Percentiles rank a stretch among this genome's conserved stretches.
phyloP scores from a whole-genome alignment of 306 rosid genomes.

The Mimosa pudica region DNA sequence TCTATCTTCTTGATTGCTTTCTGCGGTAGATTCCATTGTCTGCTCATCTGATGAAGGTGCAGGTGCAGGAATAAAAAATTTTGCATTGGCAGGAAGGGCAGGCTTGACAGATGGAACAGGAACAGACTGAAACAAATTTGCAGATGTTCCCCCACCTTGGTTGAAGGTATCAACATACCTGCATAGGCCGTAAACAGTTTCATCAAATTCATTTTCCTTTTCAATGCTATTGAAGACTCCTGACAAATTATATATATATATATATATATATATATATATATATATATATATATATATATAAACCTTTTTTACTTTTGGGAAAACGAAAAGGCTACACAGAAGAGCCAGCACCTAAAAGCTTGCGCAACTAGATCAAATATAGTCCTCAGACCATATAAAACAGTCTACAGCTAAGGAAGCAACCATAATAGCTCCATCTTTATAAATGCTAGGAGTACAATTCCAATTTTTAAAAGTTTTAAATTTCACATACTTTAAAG shows the following conservation, averaged over 20 bases:
- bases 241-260: slow-evolving; percentile 9
- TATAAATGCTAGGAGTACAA: not conserved
- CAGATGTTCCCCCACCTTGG: slow-evolving; percentile 69
- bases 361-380: slow-evolving; percentile 3
- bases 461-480: slow-evolving; percentile 6
- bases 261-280: too few relatives aligned
- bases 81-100: slow-evolving; percentile 60
- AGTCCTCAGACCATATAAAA: slow-evolving; percentile 1
- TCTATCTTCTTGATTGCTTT: slow-evolving; percentile 55
- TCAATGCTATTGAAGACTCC: slow-evolving; percentile 5
- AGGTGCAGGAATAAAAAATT: slow-evolving; percentile 76
- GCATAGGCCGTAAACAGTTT: slow-evolving; percentile 36
- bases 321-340: slow-evolving; percentile 15
- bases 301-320: slow-evolving; percentile 10
- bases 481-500: not conserved
- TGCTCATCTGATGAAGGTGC: slow-evolving; percentile 53
- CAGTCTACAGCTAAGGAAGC: slow-evolving; percentile 9
- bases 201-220: slow-evolving; percentile 21
- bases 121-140: slow-evolving; percentile 69
- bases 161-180: slow-evolving; percentile 97
- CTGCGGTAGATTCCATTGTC: slow-evolving; percentile 57
- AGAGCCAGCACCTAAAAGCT: slow-evolving; percentile 23
- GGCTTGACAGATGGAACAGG: slow-evolving; percentile 67
- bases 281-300: not conserved
- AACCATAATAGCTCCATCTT: not conserved